Base-by-base conservation (phyloP, 2,329 filamentous ascomycete genomes). In the Diaporthe citri region DNA sequence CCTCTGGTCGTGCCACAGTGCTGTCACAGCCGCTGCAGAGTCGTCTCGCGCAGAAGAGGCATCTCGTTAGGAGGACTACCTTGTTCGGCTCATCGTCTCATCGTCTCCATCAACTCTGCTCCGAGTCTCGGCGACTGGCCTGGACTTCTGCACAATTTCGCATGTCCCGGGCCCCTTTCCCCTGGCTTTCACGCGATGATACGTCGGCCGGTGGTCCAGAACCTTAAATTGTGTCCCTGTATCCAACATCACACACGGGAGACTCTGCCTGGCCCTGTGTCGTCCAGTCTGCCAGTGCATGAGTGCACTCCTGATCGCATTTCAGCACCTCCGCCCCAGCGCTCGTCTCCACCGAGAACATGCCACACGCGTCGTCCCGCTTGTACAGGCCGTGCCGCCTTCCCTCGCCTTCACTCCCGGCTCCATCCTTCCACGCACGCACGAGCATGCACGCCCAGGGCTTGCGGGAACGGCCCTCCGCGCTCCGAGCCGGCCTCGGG, bases 401-500 rank as follows among this genome's bases (percentile, higher is more conserved):
- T 52, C 22, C 22, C 62, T 52, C 31, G 46, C 31, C 62, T 20
- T n/a, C 46, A 15, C 31, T 22, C 28, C 41, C 62, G 62, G 62
- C 43, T 67, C 43, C 43, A 67, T 67, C 43, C 62, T 67, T 67
- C 20, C 20, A 4, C 10, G 10, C 28, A 66, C 43, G 41, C 60
- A 36, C 60, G 28, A 51, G 28, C 62, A 41, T 13, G 31, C 57
- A 69, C 34, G 64, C 64, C 64, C 46, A 52, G 64, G 31, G n/a
- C 34, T 41, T 39, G 48, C 48, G 46, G 64, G 48, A 55, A 55
- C 64, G 64, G 31, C 64, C 48, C 34, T 69, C 46, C 55, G 64
- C 64, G 34, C 64, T 69, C 64, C 64, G 64, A 52, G 64, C 64
- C 64, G 64, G 51, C 64, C 31, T 69, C 64, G 34, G 60, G 64